Percentiles rank a stretch among this genome's conserved stretches.
Evolutionary conservation across 306 rosid genomes (phyloP).

Genomic region (Ammopiptanthus mongolicus): DNA sequence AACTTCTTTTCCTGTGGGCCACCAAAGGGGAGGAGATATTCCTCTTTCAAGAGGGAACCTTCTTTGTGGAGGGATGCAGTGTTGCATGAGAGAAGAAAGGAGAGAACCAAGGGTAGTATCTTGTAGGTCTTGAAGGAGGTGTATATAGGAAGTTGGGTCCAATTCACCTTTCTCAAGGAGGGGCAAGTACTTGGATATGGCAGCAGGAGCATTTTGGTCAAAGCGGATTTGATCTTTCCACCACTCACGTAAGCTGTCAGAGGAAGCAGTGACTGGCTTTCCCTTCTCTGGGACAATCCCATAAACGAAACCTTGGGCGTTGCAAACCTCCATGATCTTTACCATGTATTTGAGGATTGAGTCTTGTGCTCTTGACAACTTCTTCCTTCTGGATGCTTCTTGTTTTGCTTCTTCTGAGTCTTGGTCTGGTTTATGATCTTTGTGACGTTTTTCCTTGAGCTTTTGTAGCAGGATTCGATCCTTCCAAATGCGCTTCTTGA

Average conservation of each 20-base stretch:
- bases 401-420: conserved; percentile 25
- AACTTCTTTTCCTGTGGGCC: conserved; percentile 47
- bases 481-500: conserved; percentile 67
- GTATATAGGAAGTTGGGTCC: conserved; percentile 27
- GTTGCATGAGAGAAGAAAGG: conserved; percentile 55
- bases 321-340: conserved; percentile 65
- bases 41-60: conserved; percentile 53
- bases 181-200: conserved; percentile 26
- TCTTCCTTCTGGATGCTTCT: conserved; percentile 53
- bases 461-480: conserved; percentile 37
- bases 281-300: conserved; percentile 61
- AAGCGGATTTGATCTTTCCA: conserved; percentile 51
- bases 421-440: conserved; percentile 10
- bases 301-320: conserved; percentile 57
- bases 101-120: conserved; percentile 57
- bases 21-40: conserved; percentile 57
- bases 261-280: conserved; percentile 48
- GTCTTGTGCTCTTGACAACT: conserved; percentile 63
- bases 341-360: conserved; percentile 55
- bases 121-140: conserved; percentile 47
- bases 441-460: conserved; percentile 30
- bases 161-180: neutral
- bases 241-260: conserved; percentile 52
- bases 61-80: conserved; percentile 47
- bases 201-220: conserved; percentile 35